phyloP scores from a whole-genome alignment of 2,329 filamentous ascomycete species.

The Colletotrichum cordylinicola region DNA sequence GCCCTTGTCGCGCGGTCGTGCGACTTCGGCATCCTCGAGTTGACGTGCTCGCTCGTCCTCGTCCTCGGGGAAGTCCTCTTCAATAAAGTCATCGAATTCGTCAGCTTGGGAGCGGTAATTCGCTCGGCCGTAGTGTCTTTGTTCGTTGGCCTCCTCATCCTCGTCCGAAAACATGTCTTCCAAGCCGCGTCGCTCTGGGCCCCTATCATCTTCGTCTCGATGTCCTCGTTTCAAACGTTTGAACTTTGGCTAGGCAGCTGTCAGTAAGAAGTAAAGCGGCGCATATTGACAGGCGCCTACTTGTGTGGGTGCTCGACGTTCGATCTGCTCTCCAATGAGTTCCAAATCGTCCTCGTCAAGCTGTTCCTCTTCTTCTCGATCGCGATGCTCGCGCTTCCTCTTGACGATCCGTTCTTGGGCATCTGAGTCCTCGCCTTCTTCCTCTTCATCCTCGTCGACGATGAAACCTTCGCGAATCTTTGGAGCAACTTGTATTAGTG shows the following conservation, averaged over 20 bases:
- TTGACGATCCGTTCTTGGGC: constrained; percentile 64
- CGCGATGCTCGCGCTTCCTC: constrained; percentile 77
- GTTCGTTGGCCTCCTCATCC: constrained; percentile 74
- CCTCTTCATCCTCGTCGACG: constrained; percentile 86
- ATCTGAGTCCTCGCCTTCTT: constrained; percentile 66
- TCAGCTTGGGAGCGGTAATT: constrained; percentile 69
- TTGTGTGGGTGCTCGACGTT: constrained; percentile 72
- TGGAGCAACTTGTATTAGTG: not conserved
- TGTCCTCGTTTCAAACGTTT: constrained; percentile 96
- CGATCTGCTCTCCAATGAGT: constrained; percentile 84
- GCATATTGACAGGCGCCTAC: constrained; percentile 51
- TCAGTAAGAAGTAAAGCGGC: not conserved
- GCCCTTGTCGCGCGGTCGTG: constrained; percentile 76
- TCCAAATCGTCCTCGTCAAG: constrained; percentile 97
- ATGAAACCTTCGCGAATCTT: constrained; percentile 96
- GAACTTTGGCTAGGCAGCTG: constrained; percentile 74
- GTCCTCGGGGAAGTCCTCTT: constrained; percentile 91
- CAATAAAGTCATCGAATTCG: constrained; percentile 95
- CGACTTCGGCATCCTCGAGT: constrained; percentile 87
- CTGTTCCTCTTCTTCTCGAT: constrained; percentile 85
- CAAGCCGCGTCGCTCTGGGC: constrained; percentile 72
- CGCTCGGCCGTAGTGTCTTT: constrained; percentile 55
- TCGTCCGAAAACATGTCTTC: constrained; percentile 96
- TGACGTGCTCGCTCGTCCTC: constrained; percentile 78
- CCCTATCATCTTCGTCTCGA: constrained; percentile 72